These are phyloP conservation scores for Sextonia rubra DNA, from an alignment of 164 flowering plant species.

Conservation along the genomic window DNA sequence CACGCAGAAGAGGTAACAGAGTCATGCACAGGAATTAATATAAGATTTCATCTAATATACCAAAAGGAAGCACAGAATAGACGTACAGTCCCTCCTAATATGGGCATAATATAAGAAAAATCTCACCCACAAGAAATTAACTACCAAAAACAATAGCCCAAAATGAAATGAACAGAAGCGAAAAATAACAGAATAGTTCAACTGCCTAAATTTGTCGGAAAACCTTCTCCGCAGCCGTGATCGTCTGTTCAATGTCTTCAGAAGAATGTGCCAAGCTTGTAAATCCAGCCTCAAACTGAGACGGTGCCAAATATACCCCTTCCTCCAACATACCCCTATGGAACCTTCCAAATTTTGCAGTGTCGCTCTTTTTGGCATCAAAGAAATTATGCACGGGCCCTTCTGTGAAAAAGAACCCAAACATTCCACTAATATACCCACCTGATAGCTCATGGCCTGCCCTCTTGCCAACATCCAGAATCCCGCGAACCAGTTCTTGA, in stretches of 20 bases:
- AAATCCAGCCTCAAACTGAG: slow-evolving; percentile 98
- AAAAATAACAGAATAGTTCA: not conserved
- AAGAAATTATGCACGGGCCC: slow-evolving; percentile 83
- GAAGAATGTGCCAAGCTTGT: slow-evolving; percentile 82
- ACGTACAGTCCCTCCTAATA: not conserved
- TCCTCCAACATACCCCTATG: slow-evolving; percentile 79
- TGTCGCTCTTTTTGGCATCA: slow-evolving; percentile 90
- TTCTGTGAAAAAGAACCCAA: slow-evolving; percentile 87
- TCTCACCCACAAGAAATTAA: not conserved
- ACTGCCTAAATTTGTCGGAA: slow-evolving; percentile 37
- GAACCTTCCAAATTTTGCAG: slow-evolving; percentile 75
- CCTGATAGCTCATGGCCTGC: slow-evolving; percentile 86
- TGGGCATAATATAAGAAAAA: not conserved
- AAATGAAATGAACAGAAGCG: not conserved
- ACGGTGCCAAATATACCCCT: slow-evolving; percentile 94
- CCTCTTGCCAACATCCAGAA: slow-evolving; percentile 66
- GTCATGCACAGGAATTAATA: not conserved
- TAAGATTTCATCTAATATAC: not conserved
- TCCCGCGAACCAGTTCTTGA: slow-evolving; percentile 56
- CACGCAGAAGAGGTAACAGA: not conserved
- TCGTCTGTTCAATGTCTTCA: slow-evolving; percentile 68
- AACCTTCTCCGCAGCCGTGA: slow-evolving; percentile 86
- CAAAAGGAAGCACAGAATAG: not conserved
- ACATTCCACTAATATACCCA: slow-evolving; percentile 79
- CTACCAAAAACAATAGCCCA: not conserved